Evolutionary conservation across 495 filamentous ascomycete genomes (phyloP).

Genomic region (Aspergillus biplanus): DNA sequence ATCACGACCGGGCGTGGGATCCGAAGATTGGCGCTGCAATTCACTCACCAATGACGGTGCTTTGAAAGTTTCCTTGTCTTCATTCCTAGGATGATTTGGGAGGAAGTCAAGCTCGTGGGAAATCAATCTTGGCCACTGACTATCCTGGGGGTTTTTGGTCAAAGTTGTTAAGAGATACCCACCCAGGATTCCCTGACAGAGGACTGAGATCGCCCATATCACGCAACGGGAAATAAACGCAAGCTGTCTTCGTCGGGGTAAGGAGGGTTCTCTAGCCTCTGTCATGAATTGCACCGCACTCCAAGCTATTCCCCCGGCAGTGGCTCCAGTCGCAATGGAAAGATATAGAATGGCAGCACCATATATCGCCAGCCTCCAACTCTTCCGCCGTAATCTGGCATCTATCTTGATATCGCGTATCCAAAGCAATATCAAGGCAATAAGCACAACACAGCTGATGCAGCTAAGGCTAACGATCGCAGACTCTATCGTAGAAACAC

Average conservation of each 20-base stretch:
- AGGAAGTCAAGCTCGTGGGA: conserved; percentile 36
- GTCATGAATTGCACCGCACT: conserved; percentile 22
- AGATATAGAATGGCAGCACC: conserved; percentile 33
- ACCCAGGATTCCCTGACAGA: conserved; percentile 39
- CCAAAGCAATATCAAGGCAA: conserved; percentile 32
- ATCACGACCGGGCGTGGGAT: conserved; percentile 21
- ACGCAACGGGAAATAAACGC: conserved; percentile 37
- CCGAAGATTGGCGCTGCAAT: conserved; percentile 18
- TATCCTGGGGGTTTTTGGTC: conserved; percentile 19
- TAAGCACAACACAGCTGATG: conserved; percentile 33
- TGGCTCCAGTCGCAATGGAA: conserved; percentile 32
- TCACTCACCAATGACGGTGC: conserved; percentile 19
- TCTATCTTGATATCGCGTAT: conserved; percentile 29
- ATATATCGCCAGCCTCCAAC: conserved; percentile 30
- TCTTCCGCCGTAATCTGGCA: conserved; percentile 15
- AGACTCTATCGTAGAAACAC: conserved; percentile 26
- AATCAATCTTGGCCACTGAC: conserved; percentile 33
- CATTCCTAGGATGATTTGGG: conserved; percentile 22
- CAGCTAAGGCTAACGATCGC: conserved; percentile 34
- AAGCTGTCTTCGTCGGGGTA: conserved; percentile 11
- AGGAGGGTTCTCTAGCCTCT: neutral
- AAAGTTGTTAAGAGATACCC: conserved; percentile 33
- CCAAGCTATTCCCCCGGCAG: conserved; percentile 37
- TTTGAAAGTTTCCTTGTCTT: conserved; percentile 14
- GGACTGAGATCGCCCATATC: conserved; percentile 40